Conservation (phyloP, 345 rosid species). For the Dipteronia sinensis region DNA sequence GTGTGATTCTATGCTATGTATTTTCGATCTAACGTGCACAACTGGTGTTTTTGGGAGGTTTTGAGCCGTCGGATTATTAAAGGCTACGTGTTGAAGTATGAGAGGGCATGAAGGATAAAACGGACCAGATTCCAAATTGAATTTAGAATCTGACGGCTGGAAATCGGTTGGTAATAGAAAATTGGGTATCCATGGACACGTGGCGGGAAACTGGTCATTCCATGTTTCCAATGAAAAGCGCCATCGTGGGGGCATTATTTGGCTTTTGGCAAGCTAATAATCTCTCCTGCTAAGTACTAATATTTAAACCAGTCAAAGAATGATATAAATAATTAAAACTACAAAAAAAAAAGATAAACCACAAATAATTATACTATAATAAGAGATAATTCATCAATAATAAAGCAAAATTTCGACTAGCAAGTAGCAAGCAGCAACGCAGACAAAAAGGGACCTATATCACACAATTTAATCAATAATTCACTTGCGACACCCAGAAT, state of each 20-base stretch:
- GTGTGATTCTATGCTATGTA: neutral
- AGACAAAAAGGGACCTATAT: neutral
- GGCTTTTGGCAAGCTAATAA: neutral
- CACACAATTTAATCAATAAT: neutral
- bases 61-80: conserved; percentile 35
- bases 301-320: neutral
- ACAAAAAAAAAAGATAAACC: neutral
- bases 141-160: conserved; percentile 32
- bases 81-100: conserved; percentile 27
- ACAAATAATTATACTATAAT: neutral
- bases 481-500: neutral
- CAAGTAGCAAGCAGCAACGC: neutral
- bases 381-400: neutral
- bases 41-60: conserved; percentile 17
- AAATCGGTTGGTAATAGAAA: neutral
- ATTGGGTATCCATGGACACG: conserved; percentile 2
- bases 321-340: too few relatives aligned
- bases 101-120: conserved; percentile 20
- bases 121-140: conserved; percentile 33
- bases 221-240: conserved; percentile 22
- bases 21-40: conserved; percentile 20
- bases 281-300: neutral
- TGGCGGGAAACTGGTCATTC: conserved; percentile 17
- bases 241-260: neutral
- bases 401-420: neutral